phyloP scores from a whole-genome alignment of 2,329 filamentous ascomycete species.

The Ambrosiella cleistominuta region DNA sequence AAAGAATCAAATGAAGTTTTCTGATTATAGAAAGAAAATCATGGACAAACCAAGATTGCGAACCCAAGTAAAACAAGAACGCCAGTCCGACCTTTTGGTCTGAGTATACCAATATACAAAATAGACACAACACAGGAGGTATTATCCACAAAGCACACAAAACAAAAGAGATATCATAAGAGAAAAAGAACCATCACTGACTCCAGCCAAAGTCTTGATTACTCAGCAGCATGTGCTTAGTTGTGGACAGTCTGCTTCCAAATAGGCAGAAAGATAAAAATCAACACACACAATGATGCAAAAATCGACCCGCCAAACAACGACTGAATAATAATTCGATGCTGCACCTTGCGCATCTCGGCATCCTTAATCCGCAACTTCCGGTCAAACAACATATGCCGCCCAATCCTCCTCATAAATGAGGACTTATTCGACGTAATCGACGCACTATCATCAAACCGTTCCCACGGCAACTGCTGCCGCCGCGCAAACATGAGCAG shows the following conservation, averaged over 20 bases:
- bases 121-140: background rate
- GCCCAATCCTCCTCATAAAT: conserved; percentile 19
- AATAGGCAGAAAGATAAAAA: conserved; percentile 28
- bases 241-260: conserved; percentile 22
- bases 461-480: conserved; percentile 30
- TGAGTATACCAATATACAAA: background rate
- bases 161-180: background rate
- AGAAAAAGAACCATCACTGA: background rate
- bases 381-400: conserved; percentile 30
- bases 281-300: conserved; percentile 20
- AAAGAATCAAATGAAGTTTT: background rate
- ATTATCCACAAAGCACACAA: background rate
- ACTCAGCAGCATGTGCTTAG: background rate
- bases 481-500: conserved; percentile 28
- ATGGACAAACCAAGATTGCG: background rate
- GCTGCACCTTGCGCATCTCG: conserved; percentile 25
- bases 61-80: conserved; percentile 1
- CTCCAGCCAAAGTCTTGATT: no score
- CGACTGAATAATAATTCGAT: conserved; percentile 28
- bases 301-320: conserved; percentile 23
- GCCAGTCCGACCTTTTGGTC: conserved; percentile 1
- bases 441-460: conserved; percentile 24
- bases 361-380: conserved; percentile 28
- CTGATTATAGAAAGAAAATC: background rate
- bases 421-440: conserved; percentile 16